Base-by-base conservation (phyloP, 768 basidiomycete genomes). In the Leccinum obscurum region DNA sequence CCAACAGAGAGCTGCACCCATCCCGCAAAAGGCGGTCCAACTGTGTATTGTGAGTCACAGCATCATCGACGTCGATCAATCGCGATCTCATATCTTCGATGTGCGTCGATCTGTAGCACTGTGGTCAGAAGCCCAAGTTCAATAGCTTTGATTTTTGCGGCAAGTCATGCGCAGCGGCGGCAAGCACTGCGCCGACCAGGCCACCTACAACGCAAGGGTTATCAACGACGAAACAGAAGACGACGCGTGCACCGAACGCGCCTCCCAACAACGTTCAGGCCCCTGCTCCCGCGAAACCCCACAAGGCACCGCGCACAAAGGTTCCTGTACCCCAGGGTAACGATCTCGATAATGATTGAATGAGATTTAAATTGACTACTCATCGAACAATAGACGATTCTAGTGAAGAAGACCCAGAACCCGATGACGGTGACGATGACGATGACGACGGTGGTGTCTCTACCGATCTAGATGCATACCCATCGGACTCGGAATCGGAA, bases 71-170 rank as follows among this genome's bases (percentile, higher is more conserved):
- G 64, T 58, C 64, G 66, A 74, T 69, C 70, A 67, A 69, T 70
- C 59, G 57, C 59, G 71, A 74, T 71, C 66, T 48, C 58, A 70
- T 28, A 52, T 63, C 56, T 59, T 60, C 54, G 62, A 69, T 64
- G 69, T 56, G 20, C 52, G 67, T 56, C 69, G 68, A 70, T 69
- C 65, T 62, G 26, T 51, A 74, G 73, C 37, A 72, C 37, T 88
- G 87, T 69, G 81, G 84, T 63, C 81, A 82, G 73, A 86, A 83
- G 63, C 83, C 85, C 11, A 88, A 85, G 72, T 84, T 80, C 74
- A 80, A 76, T 58, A 77, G 77, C 64, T 84, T 83, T 66, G 81
- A 86, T 56, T 88, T 79, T 69, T 88, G 87, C 60, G 82, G 85
- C 50, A 87, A 85, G 78, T 82, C 80, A 44, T 88, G 87, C 68